phyloP scores from a whole-genome alignment of 805 yeast species.

The Candida quercuum region DNA sequence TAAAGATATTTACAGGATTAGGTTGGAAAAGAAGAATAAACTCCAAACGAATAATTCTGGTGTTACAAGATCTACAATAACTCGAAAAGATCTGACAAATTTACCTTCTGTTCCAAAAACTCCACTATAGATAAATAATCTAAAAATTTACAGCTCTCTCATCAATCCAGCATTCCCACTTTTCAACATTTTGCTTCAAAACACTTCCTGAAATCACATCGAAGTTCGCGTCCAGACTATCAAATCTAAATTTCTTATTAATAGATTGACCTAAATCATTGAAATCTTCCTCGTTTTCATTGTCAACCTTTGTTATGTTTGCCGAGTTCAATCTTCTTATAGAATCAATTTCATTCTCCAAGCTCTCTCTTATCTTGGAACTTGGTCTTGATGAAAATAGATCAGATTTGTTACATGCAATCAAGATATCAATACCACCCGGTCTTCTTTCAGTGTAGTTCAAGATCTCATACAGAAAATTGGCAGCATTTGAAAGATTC shows the following conservation, averaged over 20 bases:
- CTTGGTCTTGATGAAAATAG: constrained; percentile 78
- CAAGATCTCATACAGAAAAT: constrained; percentile 54
- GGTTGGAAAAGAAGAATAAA: constrained; percentile 26
- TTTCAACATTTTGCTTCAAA: constrained; percentile 42
- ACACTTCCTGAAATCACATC: constrained; percentile 73
- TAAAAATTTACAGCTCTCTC: constrained; percentile 58
- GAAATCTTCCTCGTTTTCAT: constrained; percentile 32
- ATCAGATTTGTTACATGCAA: constrained; percentile 85
- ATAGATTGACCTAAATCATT: constrained; percentile 39
- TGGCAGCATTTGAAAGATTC: constrained; percentile 48
- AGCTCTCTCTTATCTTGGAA: constrained; percentile 46
- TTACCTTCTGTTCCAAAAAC: constrained; percentile 30
- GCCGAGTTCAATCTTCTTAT: constrained; percentile 44
- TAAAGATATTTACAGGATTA: constrained; percentile 33
- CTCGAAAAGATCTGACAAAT: constrained; percentile 17
- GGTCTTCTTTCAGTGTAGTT: constrained; percentile 56
- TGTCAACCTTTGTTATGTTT: constrained; percentile 24
- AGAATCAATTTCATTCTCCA: constrained; percentile 61
- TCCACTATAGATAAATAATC: neutral
- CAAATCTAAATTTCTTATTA: constrained; percentile 51
- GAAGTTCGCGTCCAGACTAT: constrained; percentile 65
- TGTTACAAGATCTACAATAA: constrained; percentile 24
- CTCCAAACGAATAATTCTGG: constrained; percentile 17
- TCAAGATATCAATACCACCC: constrained; percentile 65
- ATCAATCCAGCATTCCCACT: constrained; percentile 77